phyloP scores from a whole-genome alignment of 208 protist species.

The Willaertia magna region DNA sequence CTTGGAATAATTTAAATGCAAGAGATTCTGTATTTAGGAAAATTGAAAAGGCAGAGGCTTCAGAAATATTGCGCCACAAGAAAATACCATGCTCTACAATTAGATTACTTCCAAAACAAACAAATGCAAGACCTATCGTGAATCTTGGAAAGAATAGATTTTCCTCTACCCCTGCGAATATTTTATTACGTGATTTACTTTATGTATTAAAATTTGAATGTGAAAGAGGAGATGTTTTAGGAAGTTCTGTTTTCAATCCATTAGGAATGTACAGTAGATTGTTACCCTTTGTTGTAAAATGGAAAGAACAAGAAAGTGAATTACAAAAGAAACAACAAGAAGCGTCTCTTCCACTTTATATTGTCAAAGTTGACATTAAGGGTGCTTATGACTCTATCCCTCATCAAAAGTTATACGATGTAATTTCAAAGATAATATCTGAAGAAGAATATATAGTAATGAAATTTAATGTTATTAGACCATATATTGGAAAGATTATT shows the following conservation, averaged over 20 bases:
- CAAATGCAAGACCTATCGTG: neutral
- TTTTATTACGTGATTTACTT: neutral
- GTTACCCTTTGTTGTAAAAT: neutral
- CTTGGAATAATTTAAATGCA: neutral
- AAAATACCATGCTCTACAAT: neutral
- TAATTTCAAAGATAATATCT: neutral
- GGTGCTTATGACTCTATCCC: neutral
- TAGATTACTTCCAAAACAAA: slow-evolving; percentile 1
- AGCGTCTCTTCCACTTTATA: neutral
- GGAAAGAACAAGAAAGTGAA: neutral
- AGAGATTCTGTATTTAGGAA: neutral
- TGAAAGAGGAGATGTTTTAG: neutral
- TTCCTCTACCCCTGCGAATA: neutral
- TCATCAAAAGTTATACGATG: neutral
- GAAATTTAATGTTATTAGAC: neutral
- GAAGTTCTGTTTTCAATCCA: neutral
- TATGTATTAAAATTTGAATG: neutral
- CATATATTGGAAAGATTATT: neutral
- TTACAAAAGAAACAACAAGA: neutral
- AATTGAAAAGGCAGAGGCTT: neutral
- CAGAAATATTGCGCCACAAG: neutral
- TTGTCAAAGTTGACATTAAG: neutral
- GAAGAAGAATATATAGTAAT: neutral
- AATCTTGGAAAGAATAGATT: neutral
- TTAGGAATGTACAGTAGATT: neutral